Conservation (phyloP, 106 monocot genomes). For the Platanthera guangdongensis region DNA sequence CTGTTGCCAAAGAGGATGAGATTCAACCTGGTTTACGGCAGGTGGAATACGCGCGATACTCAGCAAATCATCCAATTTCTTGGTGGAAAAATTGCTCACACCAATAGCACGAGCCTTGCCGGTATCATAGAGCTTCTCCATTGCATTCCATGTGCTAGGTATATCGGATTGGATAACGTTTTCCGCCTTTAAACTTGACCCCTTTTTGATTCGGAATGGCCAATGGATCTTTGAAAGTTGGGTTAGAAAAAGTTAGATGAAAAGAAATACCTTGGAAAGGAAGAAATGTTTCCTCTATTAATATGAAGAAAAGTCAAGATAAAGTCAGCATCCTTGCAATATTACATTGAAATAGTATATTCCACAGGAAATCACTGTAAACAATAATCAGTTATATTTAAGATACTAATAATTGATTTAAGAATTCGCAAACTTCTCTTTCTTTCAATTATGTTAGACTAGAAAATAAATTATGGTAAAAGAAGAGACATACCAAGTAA, state of each 20-base stretch:
- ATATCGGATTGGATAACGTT: slow-evolving; percentile 42
- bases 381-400: not conserved
- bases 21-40: slow-evolving; percentile 75
- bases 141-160: slow-evolving; percentile 66
- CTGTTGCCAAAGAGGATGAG: slow-evolving; percentile 73
- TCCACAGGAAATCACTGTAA: not conserved
- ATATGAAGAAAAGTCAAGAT: not conserved
- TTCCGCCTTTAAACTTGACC: slow-evolving; percentile 26
- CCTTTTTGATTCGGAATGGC: slow-evolving; percentile 57
- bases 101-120: slow-evolving; percentile 77
- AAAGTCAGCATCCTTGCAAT: not conserved
- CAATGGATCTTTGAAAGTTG: slow-evolving; percentile 36
- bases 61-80: slow-evolving; percentile 63
- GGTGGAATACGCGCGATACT: slow-evolving; percentile 42
- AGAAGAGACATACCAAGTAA: slow-evolving; percentile 34
- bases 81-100: slow-evolving; percentile 66
- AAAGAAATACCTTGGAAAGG: not conserved
- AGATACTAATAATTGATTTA: not conserved
- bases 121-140: slow-evolving; percentile 51
- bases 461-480: not conserved
- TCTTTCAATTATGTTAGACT: too few relatives aligned
- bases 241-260: not conserved
- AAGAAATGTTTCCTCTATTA: not conserved
- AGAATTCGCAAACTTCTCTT: too few relatives aligned
- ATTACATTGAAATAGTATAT: not conserved